These are phyloP conservation scores for Oryza punctata DNA, from an alignment of 176 grass and related monocot genomes.

Conservation along the genomic window DNA sequence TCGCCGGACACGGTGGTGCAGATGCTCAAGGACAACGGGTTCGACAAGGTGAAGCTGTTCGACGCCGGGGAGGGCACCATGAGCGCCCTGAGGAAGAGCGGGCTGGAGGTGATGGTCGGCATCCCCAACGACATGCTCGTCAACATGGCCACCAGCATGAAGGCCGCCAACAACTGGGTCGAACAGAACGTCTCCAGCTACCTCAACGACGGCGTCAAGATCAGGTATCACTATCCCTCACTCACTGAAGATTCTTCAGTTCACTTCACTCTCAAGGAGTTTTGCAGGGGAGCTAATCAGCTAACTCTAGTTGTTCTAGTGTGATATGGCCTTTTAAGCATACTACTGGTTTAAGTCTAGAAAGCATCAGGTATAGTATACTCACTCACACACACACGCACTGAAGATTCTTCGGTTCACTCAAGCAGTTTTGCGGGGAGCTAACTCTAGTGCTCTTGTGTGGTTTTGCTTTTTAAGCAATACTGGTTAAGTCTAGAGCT, in stretches of 20 bases:
- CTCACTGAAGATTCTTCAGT: not conserved
- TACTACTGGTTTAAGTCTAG: not conserved
- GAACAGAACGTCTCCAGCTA: constrained; percentile 74
- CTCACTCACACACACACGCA: not conserved
- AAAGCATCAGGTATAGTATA: constrained; percentile 76
- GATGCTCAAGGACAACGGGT: constrained; percentile 87
- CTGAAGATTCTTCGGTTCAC: constrained; percentile 4
- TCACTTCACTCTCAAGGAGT: constrained; percentile 7
- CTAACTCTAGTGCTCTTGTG: not conserved
- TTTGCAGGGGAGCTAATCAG: not conserved
- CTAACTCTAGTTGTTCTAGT: not conserved
- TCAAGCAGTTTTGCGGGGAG: not conserved
- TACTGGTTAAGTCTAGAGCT: not conserved
- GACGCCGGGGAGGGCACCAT: constrained; percentile 88
- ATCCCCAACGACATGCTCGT: constrained; percentile 89
- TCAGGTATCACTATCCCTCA: constrained; percentile 59
- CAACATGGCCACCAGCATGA: constrained; percentile 62
- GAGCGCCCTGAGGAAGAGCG: constrained; percentile 89
- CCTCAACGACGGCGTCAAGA: constrained; percentile 69
- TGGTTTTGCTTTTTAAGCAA: not conserved
- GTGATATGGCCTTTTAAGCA: not conserved
- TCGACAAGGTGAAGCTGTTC: constrained; percentile 93
- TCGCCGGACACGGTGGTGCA: constrained; percentile 74
- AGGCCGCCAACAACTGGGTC: constrained; percentile 80
- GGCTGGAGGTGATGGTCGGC: constrained; percentile 96